These are phyloP conservation scores for Metschnikowia bowlesiae DNA, from an alignment of 805 yeast species.

Conservation along the genomic window DNA sequence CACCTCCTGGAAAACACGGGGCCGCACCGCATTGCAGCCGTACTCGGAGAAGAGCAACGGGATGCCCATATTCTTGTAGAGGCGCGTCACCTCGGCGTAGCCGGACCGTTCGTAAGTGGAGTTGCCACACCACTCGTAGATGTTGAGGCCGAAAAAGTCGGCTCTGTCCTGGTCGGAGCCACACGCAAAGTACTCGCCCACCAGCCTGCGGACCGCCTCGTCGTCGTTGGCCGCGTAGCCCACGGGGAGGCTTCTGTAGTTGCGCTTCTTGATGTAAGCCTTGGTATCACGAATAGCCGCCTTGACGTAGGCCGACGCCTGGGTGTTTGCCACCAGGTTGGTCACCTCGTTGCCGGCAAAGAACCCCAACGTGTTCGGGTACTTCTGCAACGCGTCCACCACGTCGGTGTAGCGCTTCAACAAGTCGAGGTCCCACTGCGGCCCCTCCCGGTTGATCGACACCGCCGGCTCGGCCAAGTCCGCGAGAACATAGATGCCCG, in stretches of 20 bases:
- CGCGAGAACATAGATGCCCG: constrained; percentile 87
- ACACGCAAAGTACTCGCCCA: constrained; percentile 76
- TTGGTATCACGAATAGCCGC: constrained; percentile 80
- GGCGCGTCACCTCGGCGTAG: constrained; percentile 58
- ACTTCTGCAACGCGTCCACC: constrained; percentile 63
- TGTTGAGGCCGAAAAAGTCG: constrained; percentile 83
- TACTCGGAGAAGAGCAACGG: constrained; percentile 81
- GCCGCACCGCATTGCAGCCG: constrained; percentile 67
- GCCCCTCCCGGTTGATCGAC: constrained; percentile 59
- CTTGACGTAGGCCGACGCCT: constrained; percentile 75
- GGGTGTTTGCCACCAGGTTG: constrained; percentile 60
- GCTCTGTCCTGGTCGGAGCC: constrained; percentile 62
- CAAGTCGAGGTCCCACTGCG: constrained; percentile 60
- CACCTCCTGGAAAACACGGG: constrained; percentile 73
- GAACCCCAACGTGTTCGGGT: constrained; percentile 73
- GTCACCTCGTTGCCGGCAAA: constrained; percentile 87
- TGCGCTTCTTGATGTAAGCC: constrained; percentile 53
- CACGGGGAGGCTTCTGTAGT: constrained; percentile 68
- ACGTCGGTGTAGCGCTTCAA: constrained; percentile 65
- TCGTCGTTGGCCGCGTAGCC: constrained; percentile 85
- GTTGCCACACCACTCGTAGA: constrained; percentile 85
- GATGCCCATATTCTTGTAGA: constrained; percentile 59
- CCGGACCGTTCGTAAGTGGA: constrained; percentile 60
- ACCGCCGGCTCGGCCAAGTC: constrained; percentile 73
- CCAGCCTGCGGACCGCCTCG: constrained; percentile 53